A percentile compares a stretch with the other conserved stretches of the same genome.
phyloP scores from a whole-genome alignment of 192 early-diverging fungal species.

The Backusella australiensis region DNA sequence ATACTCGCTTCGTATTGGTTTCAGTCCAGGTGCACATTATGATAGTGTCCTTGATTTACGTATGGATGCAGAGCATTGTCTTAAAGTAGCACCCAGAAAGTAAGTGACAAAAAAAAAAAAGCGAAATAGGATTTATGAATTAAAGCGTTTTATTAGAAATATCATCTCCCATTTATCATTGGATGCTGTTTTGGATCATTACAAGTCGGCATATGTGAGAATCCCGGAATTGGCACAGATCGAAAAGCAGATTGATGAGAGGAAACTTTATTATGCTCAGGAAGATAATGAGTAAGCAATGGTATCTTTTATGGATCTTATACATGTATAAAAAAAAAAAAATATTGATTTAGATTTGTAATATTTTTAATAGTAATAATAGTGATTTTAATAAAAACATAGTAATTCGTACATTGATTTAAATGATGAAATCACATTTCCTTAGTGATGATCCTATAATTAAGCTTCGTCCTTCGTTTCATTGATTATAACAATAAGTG shows the following conservation, averaged over 20 bases:
- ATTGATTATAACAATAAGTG: too few species aligned
- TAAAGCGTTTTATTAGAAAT: conserved; percentile 41
- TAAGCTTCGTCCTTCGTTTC: too few species aligned
- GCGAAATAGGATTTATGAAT: too few species aligned
- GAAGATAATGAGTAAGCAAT: conserved; percentile 25
- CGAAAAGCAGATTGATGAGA: conserved; percentile 31
- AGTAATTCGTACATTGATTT: background rate
- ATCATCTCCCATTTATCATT: conserved; percentile 84
- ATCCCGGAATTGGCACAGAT: conserved; percentile 37
- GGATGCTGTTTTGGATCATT: conserved; percentile 61
- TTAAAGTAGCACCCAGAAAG: conserved; percentile 79
- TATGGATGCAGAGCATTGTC: conserved; percentile 79
- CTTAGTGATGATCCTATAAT: too few species aligned
- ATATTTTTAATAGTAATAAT: background rate
- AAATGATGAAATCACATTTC: background rate
- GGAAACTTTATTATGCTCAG: conserved; percentile 35
- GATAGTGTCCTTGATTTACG: conserved; percentile 87
- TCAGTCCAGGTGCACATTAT: conserved; percentile 91
- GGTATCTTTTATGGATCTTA: too few species aligned
- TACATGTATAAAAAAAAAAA: background rate
- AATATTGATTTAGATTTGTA: background rate
- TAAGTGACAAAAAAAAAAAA: conserved; percentile 22
- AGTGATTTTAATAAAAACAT: background rate
- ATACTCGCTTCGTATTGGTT: conserved; percentile 86
- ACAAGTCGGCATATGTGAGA: conserved; percentile 50